These are phyloP conservation scores for Dipodascus geniculatus DNA, from an alignment of 805 yeast genomes.

Conservation along the genomic window DNA sequence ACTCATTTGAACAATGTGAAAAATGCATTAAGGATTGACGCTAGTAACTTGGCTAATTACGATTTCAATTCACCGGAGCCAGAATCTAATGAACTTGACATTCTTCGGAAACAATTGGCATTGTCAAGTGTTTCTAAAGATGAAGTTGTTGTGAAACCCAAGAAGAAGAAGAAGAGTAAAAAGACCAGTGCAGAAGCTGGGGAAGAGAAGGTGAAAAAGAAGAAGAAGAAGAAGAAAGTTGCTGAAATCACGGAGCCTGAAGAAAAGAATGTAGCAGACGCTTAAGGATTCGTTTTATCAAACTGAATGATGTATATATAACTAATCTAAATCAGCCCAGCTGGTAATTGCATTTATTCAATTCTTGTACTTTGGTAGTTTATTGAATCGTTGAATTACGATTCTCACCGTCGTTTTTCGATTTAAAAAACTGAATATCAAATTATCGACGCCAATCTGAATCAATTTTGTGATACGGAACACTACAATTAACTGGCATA, in stretches of 20 bases:
- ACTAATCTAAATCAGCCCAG: not conserved
- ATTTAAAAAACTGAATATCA: too few species aligned
- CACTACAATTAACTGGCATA: too few species aligned
- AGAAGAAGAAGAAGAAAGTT: slow-evolving; percentile 12
- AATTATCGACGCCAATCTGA: too few species aligned
- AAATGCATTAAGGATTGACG: not conserved
- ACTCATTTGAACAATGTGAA: not conserved
- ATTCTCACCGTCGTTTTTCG: too few species aligned
- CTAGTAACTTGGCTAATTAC: not conserved
- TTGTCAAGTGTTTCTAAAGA: slow-evolving; percentile 3
- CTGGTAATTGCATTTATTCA: not conserved
- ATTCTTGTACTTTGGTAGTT: too few species aligned
- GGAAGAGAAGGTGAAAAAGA: slow-evolving; percentile 4
- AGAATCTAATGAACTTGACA: not conserved
- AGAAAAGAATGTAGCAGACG: not conserved
- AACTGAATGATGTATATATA: not conserved
- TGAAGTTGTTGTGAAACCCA: slow-evolving; percentile 19
- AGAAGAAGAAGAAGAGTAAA: slow-evolving; percentile 19
- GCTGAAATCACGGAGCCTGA: slow-evolving; percentile 2
- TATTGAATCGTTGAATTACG: too few species aligned
- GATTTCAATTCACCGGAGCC: not conserved
- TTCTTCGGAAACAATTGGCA: not conserved
- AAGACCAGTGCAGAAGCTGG: slow-evolving; percentile 5
- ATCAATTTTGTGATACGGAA: too few species aligned
- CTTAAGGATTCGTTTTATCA: not conserved